Base-by-base conservation (phyloP, 108 stramenopile species). In the Pinguiococcus pyrenoidosus region DNA sequence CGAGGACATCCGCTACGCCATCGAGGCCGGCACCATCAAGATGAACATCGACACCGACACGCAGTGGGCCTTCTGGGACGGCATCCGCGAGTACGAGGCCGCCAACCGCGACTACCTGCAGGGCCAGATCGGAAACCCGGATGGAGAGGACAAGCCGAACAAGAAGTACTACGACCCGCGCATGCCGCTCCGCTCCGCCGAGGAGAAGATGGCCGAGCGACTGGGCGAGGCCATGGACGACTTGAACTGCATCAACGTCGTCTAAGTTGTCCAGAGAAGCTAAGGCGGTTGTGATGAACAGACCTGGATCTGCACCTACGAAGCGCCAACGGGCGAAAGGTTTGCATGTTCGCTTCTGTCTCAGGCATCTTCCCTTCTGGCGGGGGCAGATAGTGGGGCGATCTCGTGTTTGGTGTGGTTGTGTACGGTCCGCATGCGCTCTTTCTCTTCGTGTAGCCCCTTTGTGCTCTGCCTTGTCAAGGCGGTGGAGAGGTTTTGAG, bases 21-120 rank as follows among this genome's bases (percentile, higher is more conserved):
- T 84, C 51, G 76, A 79, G 33, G 80, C 78, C 40, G 91, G 91
- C 39, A 85, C 87, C 44, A 80, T 93, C 68, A 93, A 93, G 81
- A 93, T 93, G 91, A 93, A 93, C 76, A 87, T 93, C 71, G 91
- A 93, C 70, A 93, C 91, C 37, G 91, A 93, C 58, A 89, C 87
- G 42, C 91, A 93, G 77, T 93, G 91, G 91, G 88, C 59, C 1
- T 61, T 51, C 59, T 61, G 59, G 59, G 51, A 61, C 35, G 59
- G 59, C 59, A 51, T 61, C 50, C 42, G 20, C 14, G 24, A 52
- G 45, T 61, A 51, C 35, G 51, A 61, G 50, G 22, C 51, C 45
- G 59, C 29, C 4, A 51, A 61, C 28, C 50, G 52, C 43, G 59
- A 32, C 29, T 61, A 61, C 59, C 59, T 61, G 5, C 91, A 93